A percentile compares a stretch with the other conserved stretches of the same genome.
Evolutionary conservation across 2,329 filamentous ascomycete species (phyloP).

Genomic region (Emergomyces orientalis): DNA sequence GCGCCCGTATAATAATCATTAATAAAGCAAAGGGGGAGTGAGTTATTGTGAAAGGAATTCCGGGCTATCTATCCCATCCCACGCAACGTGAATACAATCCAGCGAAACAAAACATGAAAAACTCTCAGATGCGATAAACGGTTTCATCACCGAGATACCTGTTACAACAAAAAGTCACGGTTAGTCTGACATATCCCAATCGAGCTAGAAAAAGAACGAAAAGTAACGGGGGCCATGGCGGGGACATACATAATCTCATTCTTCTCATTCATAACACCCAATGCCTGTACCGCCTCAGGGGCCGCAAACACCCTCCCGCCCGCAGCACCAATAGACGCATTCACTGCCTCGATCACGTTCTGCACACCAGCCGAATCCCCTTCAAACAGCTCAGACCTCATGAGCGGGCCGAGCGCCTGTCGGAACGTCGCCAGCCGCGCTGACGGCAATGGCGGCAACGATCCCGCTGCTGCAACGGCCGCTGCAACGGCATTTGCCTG

Average conservation of each 20-base stretch:
- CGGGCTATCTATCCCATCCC: neutral
- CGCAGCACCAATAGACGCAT: slow-evolving; percentile 51
- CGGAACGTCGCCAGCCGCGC: slow-evolving; percentile 67
- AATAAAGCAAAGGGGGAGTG: neutral
- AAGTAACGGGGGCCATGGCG: neutral
- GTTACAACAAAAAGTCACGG: slow-evolving; percentile 5
- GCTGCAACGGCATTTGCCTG: slow-evolving; percentile 10
- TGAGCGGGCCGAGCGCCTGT: slow-evolving; percentile 68
- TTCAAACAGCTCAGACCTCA: slow-evolving; percentile 75
- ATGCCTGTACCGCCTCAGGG: slow-evolving; percentile 64
- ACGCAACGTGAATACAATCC: neutral
- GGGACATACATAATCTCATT: slow-evolving; percentile 85
- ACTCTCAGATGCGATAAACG: slow-evolving; percentile 59
- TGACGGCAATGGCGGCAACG: slow-evolving; percentile 46
- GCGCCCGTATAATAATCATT: neutral
- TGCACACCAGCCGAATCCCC: slow-evolving; percentile 65
- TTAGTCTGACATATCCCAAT: slow-evolving; percentile 13
- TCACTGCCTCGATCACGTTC: slow-evolving; percentile 69
- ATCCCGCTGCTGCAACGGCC: slow-evolving; percentile 26
- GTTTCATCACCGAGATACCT: slow-evolving; percentile 49
- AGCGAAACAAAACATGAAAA: neutral
- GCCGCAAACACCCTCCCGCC: slow-evolving; percentile 54
- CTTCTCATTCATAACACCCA: slow-evolving; percentile 67
- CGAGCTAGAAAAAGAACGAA: slow-evolving; percentile 19
- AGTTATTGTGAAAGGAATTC: neutral